phyloP scores from a whole-genome alignment of 352 stramenopile species.

The Globisporangium lucens region DNA sequence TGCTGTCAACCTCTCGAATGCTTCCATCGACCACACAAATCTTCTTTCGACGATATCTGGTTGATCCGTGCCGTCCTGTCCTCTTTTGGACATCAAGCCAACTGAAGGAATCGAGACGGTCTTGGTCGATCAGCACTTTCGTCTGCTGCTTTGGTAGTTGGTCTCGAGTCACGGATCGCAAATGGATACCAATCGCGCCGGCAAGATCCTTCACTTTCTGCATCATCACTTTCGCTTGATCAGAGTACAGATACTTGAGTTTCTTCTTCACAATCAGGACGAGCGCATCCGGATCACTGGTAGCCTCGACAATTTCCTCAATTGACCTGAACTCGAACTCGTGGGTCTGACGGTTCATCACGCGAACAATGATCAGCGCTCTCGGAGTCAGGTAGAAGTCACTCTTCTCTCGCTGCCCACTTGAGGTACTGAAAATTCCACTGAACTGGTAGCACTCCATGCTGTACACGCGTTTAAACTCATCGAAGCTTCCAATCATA shows the following conservation, averaged over 20 bases:
- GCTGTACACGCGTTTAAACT: slow-evolving; percentile 68
- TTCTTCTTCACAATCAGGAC: slow-evolving; percentile 59
- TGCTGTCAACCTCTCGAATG: slow-evolving; percentile 45
- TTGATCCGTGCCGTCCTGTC: slow-evolving; percentile 56
- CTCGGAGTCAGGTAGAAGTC: slow-evolving; percentile 68
- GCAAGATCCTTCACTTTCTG: slow-evolving; percentile 61
- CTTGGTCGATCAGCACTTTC: slow-evolving; percentile 33
- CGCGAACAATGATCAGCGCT: slow-evolving; percentile 56
- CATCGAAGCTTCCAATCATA: slow-evolving; percentile 69
- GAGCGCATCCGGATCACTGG: slow-evolving; percentile 52
- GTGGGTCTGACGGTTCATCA: slow-evolving; percentile 67
- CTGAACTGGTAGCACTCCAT: slow-evolving; percentile 75
- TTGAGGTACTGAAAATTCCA: slow-evolving; percentile 63
- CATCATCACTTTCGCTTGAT: slow-evolving; percentile 53
- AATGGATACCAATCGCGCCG: slow-evolving; percentile 61
- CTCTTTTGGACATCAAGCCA: slow-evolving; percentile 55
- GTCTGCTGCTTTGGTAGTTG: slow-evolving; percentile 56
- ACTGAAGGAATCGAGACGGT: slow-evolving; percentile 37
- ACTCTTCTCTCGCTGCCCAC: slow-evolving; percentile 72
- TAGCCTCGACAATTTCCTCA: slow-evolving; percentile 42
- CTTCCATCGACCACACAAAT: slow-evolving; percentile 52
- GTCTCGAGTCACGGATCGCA: slow-evolving; percentile 29
- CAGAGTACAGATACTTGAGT: slow-evolving; percentile 70
- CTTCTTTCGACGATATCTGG: slow-evolving; percentile 59
- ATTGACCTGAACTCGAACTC: slow-evolving; percentile 75